Evolutionary conservation across 177 flowering plant genomes (phyloP).

Genomic region (Vitis hybrid): DNA sequence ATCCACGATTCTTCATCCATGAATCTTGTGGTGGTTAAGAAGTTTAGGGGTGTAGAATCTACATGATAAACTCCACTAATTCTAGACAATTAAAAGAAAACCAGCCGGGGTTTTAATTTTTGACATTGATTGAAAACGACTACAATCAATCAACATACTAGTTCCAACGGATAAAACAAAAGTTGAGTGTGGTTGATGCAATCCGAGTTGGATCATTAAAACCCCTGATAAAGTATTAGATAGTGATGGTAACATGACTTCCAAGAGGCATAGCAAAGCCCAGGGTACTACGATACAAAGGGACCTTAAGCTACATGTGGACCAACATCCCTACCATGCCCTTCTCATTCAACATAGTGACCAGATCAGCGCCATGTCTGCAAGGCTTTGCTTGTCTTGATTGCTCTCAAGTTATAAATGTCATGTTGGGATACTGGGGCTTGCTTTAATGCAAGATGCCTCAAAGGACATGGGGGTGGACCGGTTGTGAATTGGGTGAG

Average conservation of each 20-base stretch:
- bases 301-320: constrained; percentile 1
- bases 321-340: constrained; percentile 3
- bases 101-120: too few relatives aligned
- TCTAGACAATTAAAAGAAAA: too few relatives aligned
- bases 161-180: constrained; percentile 26
- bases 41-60: too few relatives aligned
- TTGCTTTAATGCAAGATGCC: too few relatives aligned
- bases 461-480: too few relatives aligned
- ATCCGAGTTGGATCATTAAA: constrained; percentile 16
- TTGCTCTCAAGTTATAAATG: constrained; percentile 6
- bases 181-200: background rate
- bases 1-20: too few relatives aligned
- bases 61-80: too few relatives aligned
- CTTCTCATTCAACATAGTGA: constrained; percentile 5
- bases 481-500: too few relatives aligned
- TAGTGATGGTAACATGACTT: constrained; percentile 22
- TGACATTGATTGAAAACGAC: too few relatives aligned
- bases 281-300: constrained; percentile 7
- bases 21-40: too few relatives aligned
- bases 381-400: constrained; percentile 1
- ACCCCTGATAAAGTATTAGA: constrained; percentile 9
- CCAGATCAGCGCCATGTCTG: background rate
- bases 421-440: background rate
- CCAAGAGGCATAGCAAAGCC: constrained; percentile 17
- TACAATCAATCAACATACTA: too few relatives aligned